A percentile compares a stretch with the other conserved stretches of the same genome.
Conservation (phyloP, 2,329 filamentous ascomycete genomes). For the Ophiostoma australiae region DNA sequence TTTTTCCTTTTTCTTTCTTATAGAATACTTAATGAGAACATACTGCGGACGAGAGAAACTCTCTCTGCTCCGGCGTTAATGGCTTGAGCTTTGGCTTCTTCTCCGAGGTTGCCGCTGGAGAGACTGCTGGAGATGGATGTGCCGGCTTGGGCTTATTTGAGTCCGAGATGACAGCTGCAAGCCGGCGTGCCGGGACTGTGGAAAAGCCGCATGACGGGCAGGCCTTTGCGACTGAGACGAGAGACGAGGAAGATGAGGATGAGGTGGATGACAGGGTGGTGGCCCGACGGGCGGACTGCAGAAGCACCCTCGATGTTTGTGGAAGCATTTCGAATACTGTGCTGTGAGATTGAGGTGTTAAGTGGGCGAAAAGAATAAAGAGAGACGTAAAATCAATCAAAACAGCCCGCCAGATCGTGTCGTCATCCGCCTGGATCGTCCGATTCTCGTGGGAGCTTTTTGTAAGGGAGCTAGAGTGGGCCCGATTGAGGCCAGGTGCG, state of each 20-base stretch:
- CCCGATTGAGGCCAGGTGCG: not conserved
- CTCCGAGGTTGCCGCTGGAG: not conserved
- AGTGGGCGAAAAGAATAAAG: not conserved
- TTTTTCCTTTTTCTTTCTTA: not conserved
- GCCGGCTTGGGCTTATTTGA: not conserved
- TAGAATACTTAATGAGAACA: conserved; percentile 28
- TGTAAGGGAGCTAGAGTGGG: conserved; percentile 12
- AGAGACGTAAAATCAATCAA: not conserved
- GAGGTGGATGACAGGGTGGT: not conserved
- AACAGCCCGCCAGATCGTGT: not conserved
- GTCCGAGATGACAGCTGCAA: conserved; percentile 20
- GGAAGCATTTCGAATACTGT: conserved; percentile 5
- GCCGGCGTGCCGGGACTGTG: conserved; percentile 21
- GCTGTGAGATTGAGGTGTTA: not conserved
- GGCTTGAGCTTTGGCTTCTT: conserved; percentile 46
- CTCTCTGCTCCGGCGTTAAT: conserved; percentile 63
- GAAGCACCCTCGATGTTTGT: not conserved
- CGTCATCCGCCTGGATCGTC: conserved; percentile 2
- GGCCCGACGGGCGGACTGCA: conserved; percentile 16
- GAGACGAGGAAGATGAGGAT: conserved; percentile 3
- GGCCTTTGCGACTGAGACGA: conserved; percentile 11
- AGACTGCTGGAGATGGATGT: not conserved
- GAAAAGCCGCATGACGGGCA: conserved; percentile 26
- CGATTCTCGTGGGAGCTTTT: conserved; percentile 8
- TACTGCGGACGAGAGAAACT: conserved; percentile 71